These are phyloP conservation scores for Xylariaceae sp. DNA, from an alignment of 2,329 filamentous ascomycete species.

Conservation along the genomic window DNA sequence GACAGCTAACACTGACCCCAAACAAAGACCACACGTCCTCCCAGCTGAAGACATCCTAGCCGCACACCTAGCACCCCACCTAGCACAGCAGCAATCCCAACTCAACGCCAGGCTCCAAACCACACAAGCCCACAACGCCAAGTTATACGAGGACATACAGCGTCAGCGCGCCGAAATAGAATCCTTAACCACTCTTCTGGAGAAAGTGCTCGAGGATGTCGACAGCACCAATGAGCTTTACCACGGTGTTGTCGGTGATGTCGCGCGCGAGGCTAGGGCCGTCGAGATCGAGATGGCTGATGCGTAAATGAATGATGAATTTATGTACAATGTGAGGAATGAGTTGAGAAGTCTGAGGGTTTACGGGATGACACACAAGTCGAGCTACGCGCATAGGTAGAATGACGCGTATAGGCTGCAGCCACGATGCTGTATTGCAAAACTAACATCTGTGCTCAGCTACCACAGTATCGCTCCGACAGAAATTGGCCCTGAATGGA, in stretches of 20 bases:
- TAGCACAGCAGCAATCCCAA: constrained; percentile 51
- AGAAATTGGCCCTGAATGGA: too few relatives aligned
- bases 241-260: constrained; percentile 44
- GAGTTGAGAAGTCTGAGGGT: too few relatives aligned
- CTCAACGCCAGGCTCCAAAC: constrained; percentile 58
- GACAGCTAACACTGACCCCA: not conserved
- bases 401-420: too few relatives aligned
- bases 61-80: constrained; percentile 54
- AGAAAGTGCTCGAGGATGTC: constrained; percentile 53
- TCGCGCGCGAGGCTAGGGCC: constrained; percentile 49
- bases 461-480: too few relatives aligned
- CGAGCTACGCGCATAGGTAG: too few relatives aligned
- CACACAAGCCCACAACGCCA: constrained; percentile 55
- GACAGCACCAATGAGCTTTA: constrained; percentile 51
- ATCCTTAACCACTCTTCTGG: constrained; percentile 47
- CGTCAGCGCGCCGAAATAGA: constrained; percentile 56
- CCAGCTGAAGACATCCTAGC: constrained; percentile 50
- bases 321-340: not conserved
- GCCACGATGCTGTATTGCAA: too few relatives aligned
- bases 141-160: constrained; percentile 49
- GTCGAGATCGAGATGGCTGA: constrained; percentile 41
- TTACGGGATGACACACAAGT: too few relatives aligned
- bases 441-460: too few relatives aligned
- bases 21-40: constrained; percentile 55
- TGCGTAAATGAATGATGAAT: constrained; percentile 3